Evolutionary conservation across 2,329 filamentous ascomycete genomes (phyloP).

Genomic region (Aspergillus candidus): DNA sequence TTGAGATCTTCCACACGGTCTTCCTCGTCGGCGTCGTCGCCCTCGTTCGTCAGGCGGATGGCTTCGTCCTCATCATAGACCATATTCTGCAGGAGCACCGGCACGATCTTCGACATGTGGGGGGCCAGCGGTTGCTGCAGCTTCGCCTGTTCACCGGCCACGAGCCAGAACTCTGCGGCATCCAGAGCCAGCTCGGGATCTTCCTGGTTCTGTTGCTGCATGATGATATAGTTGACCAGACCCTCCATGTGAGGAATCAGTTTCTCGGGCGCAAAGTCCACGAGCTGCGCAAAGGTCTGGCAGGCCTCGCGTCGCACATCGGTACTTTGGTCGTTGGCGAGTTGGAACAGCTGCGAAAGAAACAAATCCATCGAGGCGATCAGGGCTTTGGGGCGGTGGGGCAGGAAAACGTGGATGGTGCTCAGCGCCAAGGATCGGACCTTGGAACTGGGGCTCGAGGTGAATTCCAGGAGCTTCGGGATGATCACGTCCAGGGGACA

Average conservation of each 20-base stretch:
- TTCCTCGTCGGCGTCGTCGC: slow-evolving; percentile 84
- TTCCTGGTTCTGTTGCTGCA: slow-evolving; percentile 73
- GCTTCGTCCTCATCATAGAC: slow-evolving; percentile 95
- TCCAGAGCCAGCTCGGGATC: slow-evolving; percentile 89
- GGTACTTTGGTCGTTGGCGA: slow-evolving; percentile 68
- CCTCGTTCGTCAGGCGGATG: slow-evolving; percentile 71
- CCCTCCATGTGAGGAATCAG: slow-evolving; percentile 81
- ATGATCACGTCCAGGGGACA: slow-evolving; percentile 82
- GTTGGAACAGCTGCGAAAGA: slow-evolving; percentile 72
- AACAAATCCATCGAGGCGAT: slow-evolving; percentile 74
- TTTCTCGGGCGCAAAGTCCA: slow-evolving; percentile 85
- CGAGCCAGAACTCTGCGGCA: slow-evolving; percentile 95
- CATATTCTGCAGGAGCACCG: slow-evolving; percentile 89
- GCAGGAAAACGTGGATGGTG: slow-evolving; percentile 86
- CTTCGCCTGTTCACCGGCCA: slow-evolving; percentile 78
- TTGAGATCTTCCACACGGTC: slow-evolving; percentile 88
- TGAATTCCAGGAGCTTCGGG: slow-evolving; percentile 84
- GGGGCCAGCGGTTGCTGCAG: slow-evolving; percentile 71
- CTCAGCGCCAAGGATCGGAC: slow-evolving; percentile 75
- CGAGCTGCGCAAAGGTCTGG: slow-evolving; percentile 83
- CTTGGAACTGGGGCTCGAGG: slow-evolving; percentile 66
- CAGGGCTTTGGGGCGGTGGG: slow-evolving; percentile 75
- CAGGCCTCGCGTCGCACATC: slow-evolving; percentile 92
- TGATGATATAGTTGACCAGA: slow-evolving; percentile 86
- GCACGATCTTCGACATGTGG: slow-evolving; percentile 77